Conservation (phyloP, 2,329 filamentous ascomycete genomes). For the Neofusicoccum ribis region DNA sequence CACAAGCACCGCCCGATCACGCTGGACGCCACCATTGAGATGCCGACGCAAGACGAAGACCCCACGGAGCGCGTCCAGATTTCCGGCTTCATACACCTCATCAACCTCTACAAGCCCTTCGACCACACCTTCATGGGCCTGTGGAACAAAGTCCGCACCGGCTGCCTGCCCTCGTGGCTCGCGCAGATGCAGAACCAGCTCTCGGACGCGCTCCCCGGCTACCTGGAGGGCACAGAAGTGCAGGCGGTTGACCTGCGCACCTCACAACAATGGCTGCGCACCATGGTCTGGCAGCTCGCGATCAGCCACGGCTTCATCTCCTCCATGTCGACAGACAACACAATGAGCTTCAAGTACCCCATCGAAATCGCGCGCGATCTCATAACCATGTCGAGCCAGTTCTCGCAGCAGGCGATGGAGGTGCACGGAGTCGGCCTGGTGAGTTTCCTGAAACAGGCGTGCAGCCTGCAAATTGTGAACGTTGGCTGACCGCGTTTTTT, state of each 20-base stretch:
- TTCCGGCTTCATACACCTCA: constrained; percentile 60
- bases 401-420: constrained; percentile 72
- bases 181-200: constrained; percentile 53
- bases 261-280: constrained; percentile 69
- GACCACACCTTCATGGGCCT: constrained; percentile 64
- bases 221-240: constrained; percentile 61
- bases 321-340: constrained; percentile 57
- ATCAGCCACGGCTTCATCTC: constrained; percentile 66
- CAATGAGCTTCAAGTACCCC: constrained; percentile 63
- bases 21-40: constrained; percentile 59
- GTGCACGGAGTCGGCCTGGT: constrained; percentile 73
- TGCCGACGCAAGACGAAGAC: constrained; percentile 52
- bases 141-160: constrained; percentile 60
- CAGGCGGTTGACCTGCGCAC: constrained; percentile 69
- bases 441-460: constrained; percentile 36
- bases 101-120: constrained; percentile 62
- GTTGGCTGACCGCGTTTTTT: constrained; percentile 7
- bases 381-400: constrained; percentile 65
- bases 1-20: constrained; percentile 64
- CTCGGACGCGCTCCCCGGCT: constrained; percentile 54
- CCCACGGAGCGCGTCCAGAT: constrained; percentile 57
- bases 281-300: constrained; percentile 72
- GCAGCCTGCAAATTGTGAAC: background rate
- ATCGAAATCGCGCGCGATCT: constrained; percentile 63
- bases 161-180: constrained; percentile 49